Base-by-base conservation (phyloP, 2,329 filamentous ascomycete species). In the Whalleya microplaca region DNA sequence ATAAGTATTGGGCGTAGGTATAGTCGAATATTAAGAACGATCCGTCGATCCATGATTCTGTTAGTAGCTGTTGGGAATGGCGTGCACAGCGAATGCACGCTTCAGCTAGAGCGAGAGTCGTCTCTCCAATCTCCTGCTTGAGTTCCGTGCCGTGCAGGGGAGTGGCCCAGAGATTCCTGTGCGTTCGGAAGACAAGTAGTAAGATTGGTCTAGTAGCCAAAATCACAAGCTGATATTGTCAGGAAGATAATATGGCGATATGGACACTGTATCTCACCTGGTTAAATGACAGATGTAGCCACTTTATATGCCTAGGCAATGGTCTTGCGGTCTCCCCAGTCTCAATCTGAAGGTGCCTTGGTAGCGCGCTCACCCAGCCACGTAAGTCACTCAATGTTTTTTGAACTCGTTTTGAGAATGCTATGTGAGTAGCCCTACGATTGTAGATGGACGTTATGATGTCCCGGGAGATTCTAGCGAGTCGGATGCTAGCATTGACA, bases 11-110 rank as follows among this genome's bases (percentile, higher is more conserved):
- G 0, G 75, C 75, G 63, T 75, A 72, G 45, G 76, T 76, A 64
- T 78, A 80, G 55, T 80, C 78, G 45, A 80, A 79, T 0, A 73
- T 79, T 0, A 73, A 68, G 51, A 80, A 79, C 0, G 76, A 74
- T 0, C 79, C 79, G 29, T 78, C 73, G 1, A 79, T 74, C 79
- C 78, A 81, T 12, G 72, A 72, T 5, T 78, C 71, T 2, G 73
- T 76, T 0, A 81, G 65, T 0, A 80, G 65, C 0, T 71, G 71
- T 44, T 73, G 73, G 0, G 78, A 80, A 32, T 80, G 75, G 0
- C 76, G 71, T 0, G 78, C 77, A 21, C 76, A 78, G 16, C 74
- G 71, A 0, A 79, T 72, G 50, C 78, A 80, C 0, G 78, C 76
- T 48, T 78, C 76, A 0, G 76, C 72, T 1, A 79, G 61, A 0